Conservation (phyloP, 2,329 filamentous ascomycete species). For the Pyrenochaeta sp. region DNA sequence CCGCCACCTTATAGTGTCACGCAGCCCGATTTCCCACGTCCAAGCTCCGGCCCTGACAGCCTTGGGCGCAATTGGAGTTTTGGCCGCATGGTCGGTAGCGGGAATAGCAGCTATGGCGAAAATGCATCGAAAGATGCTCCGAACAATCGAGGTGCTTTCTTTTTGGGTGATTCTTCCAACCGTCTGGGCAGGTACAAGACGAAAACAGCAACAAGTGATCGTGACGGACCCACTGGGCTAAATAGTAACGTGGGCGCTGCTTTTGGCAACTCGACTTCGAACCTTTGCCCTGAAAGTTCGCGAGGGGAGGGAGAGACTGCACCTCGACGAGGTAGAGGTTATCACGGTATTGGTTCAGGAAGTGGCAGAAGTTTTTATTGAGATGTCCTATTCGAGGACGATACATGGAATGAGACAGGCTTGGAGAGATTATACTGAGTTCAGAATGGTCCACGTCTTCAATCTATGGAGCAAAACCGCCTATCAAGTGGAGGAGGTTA, state of each 20-base stretch:
- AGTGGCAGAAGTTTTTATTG: neutral
- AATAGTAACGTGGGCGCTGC: neutral
- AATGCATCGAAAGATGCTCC: neutral
- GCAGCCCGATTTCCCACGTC: neutral
- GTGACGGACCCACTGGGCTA: neutral
- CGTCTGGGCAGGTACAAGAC: slow-evolving; percentile 6
- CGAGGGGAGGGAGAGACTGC: neutral
- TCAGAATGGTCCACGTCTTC: too few relatives aligned
- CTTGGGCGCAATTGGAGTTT: neutral
- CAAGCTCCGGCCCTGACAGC: neutral
- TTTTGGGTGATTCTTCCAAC: neutral
- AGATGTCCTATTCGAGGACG: neutral
- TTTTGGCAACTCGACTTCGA: neutral
- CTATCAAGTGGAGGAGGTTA: too few relatives aligned
- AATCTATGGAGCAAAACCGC: too few relatives aligned
- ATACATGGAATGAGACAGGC: too few relatives aligned
- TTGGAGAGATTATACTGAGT: too few relatives aligned
- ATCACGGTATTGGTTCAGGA: neutral
- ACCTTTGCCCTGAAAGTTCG: neutral
- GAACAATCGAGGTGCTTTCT: neutral
- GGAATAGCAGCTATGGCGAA: neutral
- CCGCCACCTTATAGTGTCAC: neutral
- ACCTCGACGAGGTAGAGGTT: neutral
- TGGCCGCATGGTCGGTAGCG: neutral
- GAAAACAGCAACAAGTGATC: slow-evolving; percentile 7